Evolutionary conservation across 805 yeast species (phyloP).

Genomic region (Zygosaccharomyces gambellarensis): DNA sequence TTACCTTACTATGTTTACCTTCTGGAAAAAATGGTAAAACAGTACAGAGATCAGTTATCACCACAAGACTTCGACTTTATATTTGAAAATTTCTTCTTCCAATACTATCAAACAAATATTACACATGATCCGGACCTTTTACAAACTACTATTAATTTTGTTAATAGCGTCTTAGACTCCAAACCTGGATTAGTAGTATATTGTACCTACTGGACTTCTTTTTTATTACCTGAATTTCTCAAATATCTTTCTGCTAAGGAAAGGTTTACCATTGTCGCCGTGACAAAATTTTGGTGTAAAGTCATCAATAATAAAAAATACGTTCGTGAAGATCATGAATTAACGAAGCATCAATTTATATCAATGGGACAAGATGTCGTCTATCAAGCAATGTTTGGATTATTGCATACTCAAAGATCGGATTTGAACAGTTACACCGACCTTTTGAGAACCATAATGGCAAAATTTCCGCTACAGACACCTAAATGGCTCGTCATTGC

Average conservation of each 20-base stretch:
- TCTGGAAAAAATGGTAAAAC: constrained; percentile 41
- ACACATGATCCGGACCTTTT: constrained; percentile 55
- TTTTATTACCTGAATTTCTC: constrained; percentile 29
- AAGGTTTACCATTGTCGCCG: constrained; percentile 46
- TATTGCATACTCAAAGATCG: constrained; percentile 53
- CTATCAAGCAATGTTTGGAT: constrained; percentile 36
- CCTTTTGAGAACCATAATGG: constrained; percentile 44
- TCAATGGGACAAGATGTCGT: constrained; percentile 29
- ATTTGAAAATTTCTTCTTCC: constrained; percentile 38
- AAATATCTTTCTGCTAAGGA: constrained; percentile 41
- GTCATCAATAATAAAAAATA: constrained; percentile 46
- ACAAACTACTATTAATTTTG: constrained; percentile 48
- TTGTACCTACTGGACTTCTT: constrained; percentile 23
- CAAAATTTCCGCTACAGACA: constrained; percentile 45
- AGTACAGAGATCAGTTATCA: constrained; percentile 34
- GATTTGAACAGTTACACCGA: constrained; percentile 55
- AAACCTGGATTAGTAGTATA: constrained; percentile 47
- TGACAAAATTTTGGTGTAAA: constrained; percentile 50
- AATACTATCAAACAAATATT: constrained; percentile 34
- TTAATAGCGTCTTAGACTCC: constrained; percentile 45
- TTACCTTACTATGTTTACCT: constrained; percentile 44
- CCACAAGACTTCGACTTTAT: constrained; percentile 36
- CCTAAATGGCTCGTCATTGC: constrained; percentile 44
- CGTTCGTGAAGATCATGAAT: constrained; percentile 38
- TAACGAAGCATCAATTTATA: constrained; percentile 27